Base-by-base conservation (phyloP, 805 yeast species). In the Diddensiella santjacobensis region DNA sequence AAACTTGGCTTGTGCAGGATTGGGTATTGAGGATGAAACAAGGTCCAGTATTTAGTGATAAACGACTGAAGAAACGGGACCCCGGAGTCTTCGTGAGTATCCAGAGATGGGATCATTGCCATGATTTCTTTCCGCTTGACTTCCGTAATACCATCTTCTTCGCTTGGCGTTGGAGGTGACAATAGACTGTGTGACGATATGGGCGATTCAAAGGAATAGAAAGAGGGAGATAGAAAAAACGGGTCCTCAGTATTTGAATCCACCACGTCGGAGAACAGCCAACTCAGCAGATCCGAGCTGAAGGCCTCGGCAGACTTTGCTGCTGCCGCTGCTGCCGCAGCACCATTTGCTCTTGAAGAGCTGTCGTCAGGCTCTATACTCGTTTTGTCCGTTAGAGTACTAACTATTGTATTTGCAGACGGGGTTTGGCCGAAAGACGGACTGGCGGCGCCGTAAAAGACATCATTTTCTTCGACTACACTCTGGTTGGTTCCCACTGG, bases 1-100 rank as follows among this genome's bases (percentile, higher is more conserved):
- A 82, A 83, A 3, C 85, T 74, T 2, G 84, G 81, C 44, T 70
- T 69, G 59, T 81, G 87, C 22, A 82, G 63, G 33, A 81, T 69
- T 1, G 84, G 75, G 51, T 77, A 78, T 54, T 80, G 77, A 0
- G 80, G 78, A 57, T 81, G 83, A 57, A 79, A 80, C 11, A 73
- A 70, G 30, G 67, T 65, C 87, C 87, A 82, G 58, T 79, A 82
- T 22, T 52, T 48, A 6, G 51, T 47, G 40, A 64, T 53, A 46
- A 57, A 63, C n/a, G 41, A 22, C 57, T 65, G 52, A 59, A 69
- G 33, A 65, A 54, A 55, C 11, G 44, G 49, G 19, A 64, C 49
- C 13, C 49, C 46, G 65, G 62, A 68, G 63, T 13, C 77, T 59
- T 45, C 73, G 54, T 44, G 73, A 45, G 52, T 65, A 66, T 52